These are phyloP conservation scores for Lachnellula suecica DNA, from an alignment of 2,329 filamentous ascomycete genomes.

Conservation along the genomic window DNA sequence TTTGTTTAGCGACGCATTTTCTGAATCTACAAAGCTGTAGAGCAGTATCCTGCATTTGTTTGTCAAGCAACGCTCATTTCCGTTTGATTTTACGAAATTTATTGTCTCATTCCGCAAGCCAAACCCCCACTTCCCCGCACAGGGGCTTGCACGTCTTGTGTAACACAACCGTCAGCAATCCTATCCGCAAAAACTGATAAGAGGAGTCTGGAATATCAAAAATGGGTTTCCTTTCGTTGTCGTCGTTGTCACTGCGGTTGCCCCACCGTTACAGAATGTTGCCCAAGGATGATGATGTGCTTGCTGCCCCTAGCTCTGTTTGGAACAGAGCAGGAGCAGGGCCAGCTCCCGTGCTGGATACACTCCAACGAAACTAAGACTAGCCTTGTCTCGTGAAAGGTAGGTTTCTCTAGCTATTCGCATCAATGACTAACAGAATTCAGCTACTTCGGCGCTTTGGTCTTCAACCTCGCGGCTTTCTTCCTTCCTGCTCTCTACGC, in stretches of 20 bases:
- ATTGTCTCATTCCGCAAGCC: too few species aligned
- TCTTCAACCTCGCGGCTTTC: slow-evolving; percentile 64
- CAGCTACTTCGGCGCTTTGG: slow-evolving; percentile 55
- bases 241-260: background rate
- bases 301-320: background rate
- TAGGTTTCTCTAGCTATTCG: background rate
- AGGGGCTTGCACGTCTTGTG: background rate
- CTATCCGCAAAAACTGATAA: background rate
- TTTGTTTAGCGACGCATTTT: too few species aligned
- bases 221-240: background rate
- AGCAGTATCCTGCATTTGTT: background rate
- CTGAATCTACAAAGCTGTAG: too few species aligned
- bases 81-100: too few species aligned
- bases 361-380: background rate
- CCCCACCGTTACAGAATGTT: background rate
- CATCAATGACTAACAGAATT: background rate
- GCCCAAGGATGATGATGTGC: background rate
- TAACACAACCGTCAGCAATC: background rate
- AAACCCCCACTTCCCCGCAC: background rate
- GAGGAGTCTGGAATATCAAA: background rate
- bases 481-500: slow-evolving; percentile 64
- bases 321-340: background rate
- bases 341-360: background rate
- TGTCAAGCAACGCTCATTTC: too few species aligned
- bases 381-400: background rate